These are phyloP conservation scores for Fusarium gaditjirri DNA, from an alignment of 2,329 filamentous ascomycete species.

Conservation along the genomic window DNA sequence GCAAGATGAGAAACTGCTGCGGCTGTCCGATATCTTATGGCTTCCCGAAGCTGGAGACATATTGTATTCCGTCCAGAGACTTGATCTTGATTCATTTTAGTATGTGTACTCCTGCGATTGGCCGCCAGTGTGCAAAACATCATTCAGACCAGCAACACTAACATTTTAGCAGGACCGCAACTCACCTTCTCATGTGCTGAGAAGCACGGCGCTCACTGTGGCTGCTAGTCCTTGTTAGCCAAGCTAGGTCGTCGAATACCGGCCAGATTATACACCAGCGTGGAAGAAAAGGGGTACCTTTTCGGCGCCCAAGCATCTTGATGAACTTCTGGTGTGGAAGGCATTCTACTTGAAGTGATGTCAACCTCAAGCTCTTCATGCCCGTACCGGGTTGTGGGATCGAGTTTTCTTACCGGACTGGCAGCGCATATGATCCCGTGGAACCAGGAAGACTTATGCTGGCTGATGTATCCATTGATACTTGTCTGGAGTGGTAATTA, in stretches of 20 bases:
- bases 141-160: background rate
- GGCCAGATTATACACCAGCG: background rate
- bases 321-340: conserved; percentile 34
- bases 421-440: conserved; percentile 35
- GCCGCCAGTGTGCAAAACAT: background rate
- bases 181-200: conserved; percentile 38
- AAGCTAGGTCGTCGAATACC: background rate
- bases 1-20: conserved; percentile 63
- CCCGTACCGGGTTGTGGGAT: background rate
- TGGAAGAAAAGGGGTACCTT: conserved; percentile 26
- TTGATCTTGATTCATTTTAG: conserved; percentile 36
- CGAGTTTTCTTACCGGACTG: conserved; percentile 39
- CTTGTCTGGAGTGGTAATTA: conserved; percentile 45
- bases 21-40: conserved; percentile 58
- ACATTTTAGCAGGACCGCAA: background rate
- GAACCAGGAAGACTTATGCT: conserved; percentile 15
- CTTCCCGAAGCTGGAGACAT: conserved; percentile 18
- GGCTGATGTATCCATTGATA: conserved; percentile 48
- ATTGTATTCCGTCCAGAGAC: conserved; percentile 38
- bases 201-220: conserved; percentile 32
- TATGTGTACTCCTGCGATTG: background rate
- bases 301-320: conserved; percentile 35
- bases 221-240: conserved; percentile 16
- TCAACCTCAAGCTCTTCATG: conserved; percentile 12
- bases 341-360: conserved; percentile 31